Evolutionary conservation across 2,329 filamentous ascomycete species (phyloP), one percentile per base, ranked within the genome.

Genomic region (Stromatinia cepivora): DNA sequence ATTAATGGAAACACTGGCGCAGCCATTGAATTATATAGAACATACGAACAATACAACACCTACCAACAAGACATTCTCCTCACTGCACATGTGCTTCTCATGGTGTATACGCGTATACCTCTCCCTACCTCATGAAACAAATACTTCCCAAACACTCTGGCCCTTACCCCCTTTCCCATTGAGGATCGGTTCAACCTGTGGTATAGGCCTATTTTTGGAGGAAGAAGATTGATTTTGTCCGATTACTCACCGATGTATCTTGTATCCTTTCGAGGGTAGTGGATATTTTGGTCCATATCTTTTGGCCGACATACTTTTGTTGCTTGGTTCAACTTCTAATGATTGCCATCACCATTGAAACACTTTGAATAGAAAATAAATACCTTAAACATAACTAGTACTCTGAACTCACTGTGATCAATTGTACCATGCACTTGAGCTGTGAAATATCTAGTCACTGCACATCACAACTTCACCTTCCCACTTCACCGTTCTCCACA

Each of bases 171-270:
- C 81, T 82, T 80, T 84, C 76, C 79, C 62, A 77, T 79, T 28
- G 76, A 73, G 78, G 80, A 79, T 77, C 73, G 77, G 78, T 80
- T 79, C 77, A 76, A 77, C 77, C 87, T 82, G 84, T 92, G 90
- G 89, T 88, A 83, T 85, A 84, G 88, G 87, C 91, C 90, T 91
- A 92, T 93, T 93, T 93, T 92, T 87, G 88, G 86, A 85, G 86
- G 83, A 92, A 90, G 90, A 85, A 94, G 88, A 93, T 84, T 75
- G 81, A 88, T 76, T n/a, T 69, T 74, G 81, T 79, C 84, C 84
- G 80, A 80, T 81, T 88, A 92, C 90, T 92, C 90, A 92, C 88
- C 89, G 85, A 86, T 82, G 82, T 85, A 84, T 84, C 82, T 82
- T 81, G 79, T 79, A 77, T 78, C 39, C 45, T 70, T 80, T 77